These are phyloP conservation scores for Astragalus glycyphyllos DNA, from an alignment of 306 rosid species.

Conservation along the genomic window DNA sequence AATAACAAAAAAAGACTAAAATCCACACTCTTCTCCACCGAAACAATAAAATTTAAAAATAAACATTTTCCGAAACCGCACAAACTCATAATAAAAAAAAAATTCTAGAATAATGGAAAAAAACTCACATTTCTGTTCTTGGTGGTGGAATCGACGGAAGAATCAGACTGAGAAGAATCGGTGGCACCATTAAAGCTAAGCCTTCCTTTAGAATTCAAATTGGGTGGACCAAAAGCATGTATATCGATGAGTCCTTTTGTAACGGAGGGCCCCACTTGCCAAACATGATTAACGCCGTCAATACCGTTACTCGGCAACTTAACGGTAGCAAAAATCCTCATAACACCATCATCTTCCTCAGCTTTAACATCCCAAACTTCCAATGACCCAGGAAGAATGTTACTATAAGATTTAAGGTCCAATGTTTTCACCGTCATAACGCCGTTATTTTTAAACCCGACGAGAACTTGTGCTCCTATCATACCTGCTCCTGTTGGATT, in stretches of 20 bases:
- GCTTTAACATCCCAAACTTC: constrained; percentile 56
- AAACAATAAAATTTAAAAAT: too few species aligned
- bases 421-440: constrained; percentile 47
- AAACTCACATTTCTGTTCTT: constrained; percentile 62
- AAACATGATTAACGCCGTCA: constrained; percentile 48
- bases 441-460: constrained; percentile 45
- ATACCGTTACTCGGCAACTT: constrained; percentile 37
- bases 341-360: constrained; percentile 26
- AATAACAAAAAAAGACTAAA: too few species aligned
- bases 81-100: background rate
- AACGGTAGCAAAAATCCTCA: constrained; percentile 45
- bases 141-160: constrained; percentile 43
- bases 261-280: constrained; percentile 59
- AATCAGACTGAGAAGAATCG: background rate
- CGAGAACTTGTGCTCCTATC: constrained; percentile 67
- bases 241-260: background rate
- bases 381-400: constrained; percentile 45
- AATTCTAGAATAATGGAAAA: background rate
- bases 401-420: constrained; percentile 33
- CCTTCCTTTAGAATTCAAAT: constrained; percentile 54
- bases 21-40: too few species aligned
- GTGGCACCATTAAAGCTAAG: constrained; percentile 49
- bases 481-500: constrained; percentile 64
- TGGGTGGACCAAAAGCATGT: constrained; percentile 41
- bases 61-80: background rate